These are phyloP conservation scores for Leptomonas pyrrhocoris DNA, from an alignment of 208 protist genomes.

Conservation along the genomic window DNA sequence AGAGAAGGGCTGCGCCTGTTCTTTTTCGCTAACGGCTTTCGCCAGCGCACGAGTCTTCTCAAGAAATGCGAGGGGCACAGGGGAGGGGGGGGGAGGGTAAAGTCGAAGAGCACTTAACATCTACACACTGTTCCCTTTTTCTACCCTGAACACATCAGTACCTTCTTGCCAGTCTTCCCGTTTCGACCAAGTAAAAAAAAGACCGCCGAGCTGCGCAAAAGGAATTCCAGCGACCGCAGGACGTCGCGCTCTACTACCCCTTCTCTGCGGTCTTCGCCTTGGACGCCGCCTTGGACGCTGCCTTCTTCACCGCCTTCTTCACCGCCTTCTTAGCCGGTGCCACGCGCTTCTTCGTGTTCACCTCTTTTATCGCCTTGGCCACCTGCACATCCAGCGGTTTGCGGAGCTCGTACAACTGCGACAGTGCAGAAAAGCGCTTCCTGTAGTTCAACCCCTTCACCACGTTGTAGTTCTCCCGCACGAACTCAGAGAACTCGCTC, in stretches of 20 bases:
- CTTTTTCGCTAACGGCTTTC: background rate
- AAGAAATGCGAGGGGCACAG: too few relatives aligned
- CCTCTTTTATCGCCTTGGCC: constrained; percentile 55
- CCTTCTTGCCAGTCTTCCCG: too few relatives aligned
- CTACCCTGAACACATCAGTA: too few relatives aligned
- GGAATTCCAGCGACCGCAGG: too few relatives aligned
- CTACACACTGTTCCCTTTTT: too few relatives aligned
- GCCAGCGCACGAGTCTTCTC: background rate
- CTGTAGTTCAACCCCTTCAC: constrained; percentile 70
- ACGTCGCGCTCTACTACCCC: too few relatives aligned
- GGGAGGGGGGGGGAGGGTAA: too few relatives aligned
- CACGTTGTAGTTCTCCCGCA: constrained; percentile 74
- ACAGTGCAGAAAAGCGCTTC: constrained; percentile 75
- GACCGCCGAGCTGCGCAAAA: too few relatives aligned
- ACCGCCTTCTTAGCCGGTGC: constrained; percentile 30
- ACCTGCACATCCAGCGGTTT: constrained; percentile 65
- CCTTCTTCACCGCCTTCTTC: constrained; percentile 24
- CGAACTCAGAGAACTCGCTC: constrained; percentile 72
- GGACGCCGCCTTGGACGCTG: constrained; percentile 21
- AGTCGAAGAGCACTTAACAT: too few relatives aligned
- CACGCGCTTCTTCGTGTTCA: constrained; percentile 29
- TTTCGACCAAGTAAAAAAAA: too few relatives aligned
- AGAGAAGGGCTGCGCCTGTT: background rate
- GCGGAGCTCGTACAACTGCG: constrained; percentile 79
- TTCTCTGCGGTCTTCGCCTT: constrained; percentile 14